A percentile compares a stretch with the other conserved stretches of the same genome.
Evolutionary conservation across 805 yeast species (phyloP).

Genomic region (Sugiyamaella floridensis): DNA sequence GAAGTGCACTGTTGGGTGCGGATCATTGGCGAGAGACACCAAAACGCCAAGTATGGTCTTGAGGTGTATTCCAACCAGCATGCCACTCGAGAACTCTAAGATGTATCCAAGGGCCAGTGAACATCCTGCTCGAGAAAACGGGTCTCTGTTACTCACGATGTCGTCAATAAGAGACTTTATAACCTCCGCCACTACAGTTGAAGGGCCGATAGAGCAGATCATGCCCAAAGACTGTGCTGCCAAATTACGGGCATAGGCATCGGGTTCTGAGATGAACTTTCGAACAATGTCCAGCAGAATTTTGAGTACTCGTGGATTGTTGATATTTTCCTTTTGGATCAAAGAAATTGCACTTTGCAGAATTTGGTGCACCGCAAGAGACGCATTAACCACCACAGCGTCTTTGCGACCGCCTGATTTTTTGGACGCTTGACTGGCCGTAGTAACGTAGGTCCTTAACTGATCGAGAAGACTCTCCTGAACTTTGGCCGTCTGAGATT

Average conservation of each 20-base stretch:
- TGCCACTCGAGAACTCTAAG: constrained; percentile 34
- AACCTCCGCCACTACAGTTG: constrained; percentile 33
- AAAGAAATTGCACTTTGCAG: constrained; percentile 24
- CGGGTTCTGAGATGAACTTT: constrained; percentile 35
- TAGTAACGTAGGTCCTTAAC: constrained; percentile 46
- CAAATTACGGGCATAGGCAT: constrained; percentile 37
- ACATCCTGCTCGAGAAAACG: constrained; percentile 55
- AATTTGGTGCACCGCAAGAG: constrained; percentile 56
- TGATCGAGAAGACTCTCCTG: constrained; percentile 86
- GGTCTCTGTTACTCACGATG: constrained; percentile 59
- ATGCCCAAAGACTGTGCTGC: constrained; percentile 57
- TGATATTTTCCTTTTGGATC: constrained; percentile 24
- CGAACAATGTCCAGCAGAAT: constrained; percentile 47
- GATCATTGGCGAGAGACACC: constrained; percentile 59
- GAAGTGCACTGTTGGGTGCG: constrained; percentile 77
- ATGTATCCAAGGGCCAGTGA: constrained; percentile 45
- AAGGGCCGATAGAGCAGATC: constrained; percentile 30
- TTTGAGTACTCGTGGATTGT: constrained; percentile 34
- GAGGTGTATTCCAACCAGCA: constrained; percentile 35
- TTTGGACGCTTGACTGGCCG: constrained; percentile 11
- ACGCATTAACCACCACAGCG: constrained; percentile 54
- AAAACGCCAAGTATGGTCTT: constrained; percentile 48
- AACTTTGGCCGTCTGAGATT: constrained; percentile 64
- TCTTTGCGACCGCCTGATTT: constrained; percentile 30
- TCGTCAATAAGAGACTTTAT: constrained; percentile 52